These are phyloP conservation scores for Nakazawaea ambrosiae DNA, from an alignment of 805 yeast genomes.

Conservation along the genomic window DNA sequence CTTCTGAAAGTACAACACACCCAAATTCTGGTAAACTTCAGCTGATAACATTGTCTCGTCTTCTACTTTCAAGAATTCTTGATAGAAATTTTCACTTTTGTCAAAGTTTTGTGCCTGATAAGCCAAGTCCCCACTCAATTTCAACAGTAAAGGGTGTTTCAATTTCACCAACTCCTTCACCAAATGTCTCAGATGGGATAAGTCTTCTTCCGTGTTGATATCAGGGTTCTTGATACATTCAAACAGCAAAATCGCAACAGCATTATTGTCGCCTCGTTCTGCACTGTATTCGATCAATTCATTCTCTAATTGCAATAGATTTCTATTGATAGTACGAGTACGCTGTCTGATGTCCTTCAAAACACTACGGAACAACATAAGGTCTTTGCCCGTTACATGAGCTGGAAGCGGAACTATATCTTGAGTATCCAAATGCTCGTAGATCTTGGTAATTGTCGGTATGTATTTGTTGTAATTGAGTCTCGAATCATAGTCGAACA, in stretches of 20 bases:
- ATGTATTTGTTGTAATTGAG: conserved; percentile 45
- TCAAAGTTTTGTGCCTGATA: conserved; percentile 36
- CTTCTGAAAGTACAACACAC: conserved; percentile 50
- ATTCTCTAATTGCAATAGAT: conserved; percentile 57
- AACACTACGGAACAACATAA: conserved; percentile 63
- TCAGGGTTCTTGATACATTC: conserved; percentile 42
- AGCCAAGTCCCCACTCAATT: conserved; percentile 74
- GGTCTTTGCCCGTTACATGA: conserved; percentile 36
- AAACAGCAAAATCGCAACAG: conserved; percentile 67
- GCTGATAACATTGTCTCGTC: conserved; percentile 52
- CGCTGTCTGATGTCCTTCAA: conserved; percentile 53
- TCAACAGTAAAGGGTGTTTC: conserved; percentile 69
- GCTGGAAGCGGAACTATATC: conserved; percentile 11
- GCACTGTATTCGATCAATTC: conserved; percentile 79
- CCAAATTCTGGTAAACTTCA: conserved; percentile 66
- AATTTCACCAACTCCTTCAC: conserved; percentile 48
- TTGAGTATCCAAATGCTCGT: conserved; percentile 34
- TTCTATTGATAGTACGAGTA: conserved; percentile 51
- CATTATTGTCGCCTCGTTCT: conserved; percentile 75
- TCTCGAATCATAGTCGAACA: conserved; percentile 62
- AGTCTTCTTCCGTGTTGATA: conserved; percentile 40
- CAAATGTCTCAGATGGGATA: conserved; percentile 52
- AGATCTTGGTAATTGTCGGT: conserved; percentile 46
- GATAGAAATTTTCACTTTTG: conserved; percentile 57
- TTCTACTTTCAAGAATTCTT: conserved; percentile 49